Evolutionary conservation across 306 rosid species (phyloP).

Genomic region (Fragaria iinumae): DNA sequence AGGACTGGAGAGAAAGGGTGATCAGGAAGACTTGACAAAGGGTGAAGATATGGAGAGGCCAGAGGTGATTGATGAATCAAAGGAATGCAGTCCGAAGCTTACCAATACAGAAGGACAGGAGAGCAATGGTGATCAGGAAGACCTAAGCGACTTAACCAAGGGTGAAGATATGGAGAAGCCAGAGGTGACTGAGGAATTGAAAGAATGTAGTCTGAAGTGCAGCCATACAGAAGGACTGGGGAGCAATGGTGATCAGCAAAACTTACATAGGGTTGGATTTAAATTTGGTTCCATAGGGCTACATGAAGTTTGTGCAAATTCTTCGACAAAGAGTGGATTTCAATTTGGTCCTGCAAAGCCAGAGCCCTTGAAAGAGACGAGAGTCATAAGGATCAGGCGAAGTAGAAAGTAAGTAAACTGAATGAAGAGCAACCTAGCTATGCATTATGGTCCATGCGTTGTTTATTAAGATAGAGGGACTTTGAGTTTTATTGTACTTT

Average conservation of each 20-base stretch:
- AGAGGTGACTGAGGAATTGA: too few species aligned
- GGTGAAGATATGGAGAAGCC: too few species aligned
- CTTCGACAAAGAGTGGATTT: not conserved
- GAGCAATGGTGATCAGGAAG: too few species aligned
- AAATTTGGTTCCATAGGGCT: not conserved
- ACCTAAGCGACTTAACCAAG: too few species aligned
- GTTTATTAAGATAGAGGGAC: not conserved
- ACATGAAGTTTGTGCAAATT: not conserved
- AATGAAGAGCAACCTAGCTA: not conserved
- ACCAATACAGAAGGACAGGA: too few species aligned
- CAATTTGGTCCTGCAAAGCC: not conserved
- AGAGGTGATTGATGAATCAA: too few species aligned
- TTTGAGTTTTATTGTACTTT: too few species aligned
- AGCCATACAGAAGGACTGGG: too few species aligned
- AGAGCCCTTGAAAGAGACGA: not conserved
- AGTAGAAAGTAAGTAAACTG: not conserved
- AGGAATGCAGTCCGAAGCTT: too few species aligned
- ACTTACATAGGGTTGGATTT: too few species aligned
- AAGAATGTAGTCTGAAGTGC: too few species aligned
- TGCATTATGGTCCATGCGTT: not conserved
- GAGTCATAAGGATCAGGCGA: not conserved
- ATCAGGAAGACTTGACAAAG: not conserved
- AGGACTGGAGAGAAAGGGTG: not conserved
- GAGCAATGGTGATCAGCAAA: too few species aligned
- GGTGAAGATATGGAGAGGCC: not conserved